Conservation (phyloP, 345 rosid species). For the Aethionema arabicum region DNA sequence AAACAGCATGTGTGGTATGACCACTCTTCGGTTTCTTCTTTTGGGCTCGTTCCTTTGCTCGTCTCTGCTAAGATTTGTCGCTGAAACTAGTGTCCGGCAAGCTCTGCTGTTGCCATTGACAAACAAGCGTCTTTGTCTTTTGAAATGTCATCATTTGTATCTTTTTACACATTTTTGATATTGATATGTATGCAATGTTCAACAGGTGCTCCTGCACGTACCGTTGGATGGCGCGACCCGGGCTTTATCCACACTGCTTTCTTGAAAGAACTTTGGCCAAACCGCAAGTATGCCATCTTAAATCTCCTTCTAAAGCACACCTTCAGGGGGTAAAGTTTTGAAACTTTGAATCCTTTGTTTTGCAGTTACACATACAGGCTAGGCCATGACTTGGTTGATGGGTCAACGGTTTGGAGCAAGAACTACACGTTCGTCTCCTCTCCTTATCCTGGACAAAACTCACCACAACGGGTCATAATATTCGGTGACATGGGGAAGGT, state of each 20-base stretch:
- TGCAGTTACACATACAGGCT: constrained; percentile 62
- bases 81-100: too few species aligned
- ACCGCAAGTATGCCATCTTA: constrained; percentile 43
- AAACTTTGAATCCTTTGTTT: constrained; percentile 4
- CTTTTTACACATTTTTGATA: constrained; percentile 13
- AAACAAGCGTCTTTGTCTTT: background rate
- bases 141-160: constrained; percentile 2
- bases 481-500: constrained; percentile 97
- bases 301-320: background rate
- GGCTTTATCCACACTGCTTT: constrained; percentile 79
- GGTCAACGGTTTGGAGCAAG: constrained; percentile 60
- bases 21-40: constrained; percentile 12
- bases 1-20: constrained; percentile 92
- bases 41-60: background rate
- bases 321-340: constrained; percentile 4
- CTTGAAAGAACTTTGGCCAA: constrained; percentile 80
- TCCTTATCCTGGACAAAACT: constrained; percentile 92
- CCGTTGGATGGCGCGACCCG: constrained; percentile 89
- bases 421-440: constrained; percentile 61
- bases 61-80: too few species aligned
- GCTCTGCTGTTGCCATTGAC: too few species aligned
- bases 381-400: constrained; percentile 56
- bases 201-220: constrained; percentile 70
- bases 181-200: constrained; percentile 21
- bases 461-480: constrained; percentile 71